These are phyloP conservation scores for Globisporangium emineosum DNA, from an alignment of 352 stramenopile genomes.

Conservation along the genomic window DNA sequence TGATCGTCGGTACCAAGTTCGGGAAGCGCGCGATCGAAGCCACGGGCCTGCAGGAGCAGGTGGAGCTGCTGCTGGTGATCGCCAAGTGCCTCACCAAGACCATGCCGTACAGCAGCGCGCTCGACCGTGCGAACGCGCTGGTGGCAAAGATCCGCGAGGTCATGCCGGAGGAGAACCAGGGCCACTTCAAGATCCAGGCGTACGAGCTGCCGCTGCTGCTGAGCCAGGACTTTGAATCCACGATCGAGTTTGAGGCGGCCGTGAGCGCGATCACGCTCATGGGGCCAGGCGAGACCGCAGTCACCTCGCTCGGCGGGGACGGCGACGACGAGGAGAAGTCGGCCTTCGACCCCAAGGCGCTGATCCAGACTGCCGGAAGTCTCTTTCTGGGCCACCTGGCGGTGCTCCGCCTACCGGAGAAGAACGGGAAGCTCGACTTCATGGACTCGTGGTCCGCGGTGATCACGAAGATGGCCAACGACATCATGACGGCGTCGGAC, in stretches of 20 bases:
- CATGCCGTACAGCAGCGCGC: constrained; percentile 41
- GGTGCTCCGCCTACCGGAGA: constrained; percentile 43
- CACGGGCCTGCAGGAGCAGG: constrained; percentile 41
- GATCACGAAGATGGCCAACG: constrained; percentile 55
- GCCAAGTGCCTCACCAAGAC: constrained; percentile 48
- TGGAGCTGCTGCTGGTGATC: constrained; percentile 58
- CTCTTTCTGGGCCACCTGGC: constrained; percentile 61
- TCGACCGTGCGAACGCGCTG: constrained; percentile 33
- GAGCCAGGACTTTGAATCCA: constrained; percentile 24
- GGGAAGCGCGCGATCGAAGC: constrained; percentile 58
- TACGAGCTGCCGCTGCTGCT: constrained; percentile 30
- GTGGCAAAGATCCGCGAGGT: constrained; percentile 39
- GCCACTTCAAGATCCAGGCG: constrained; percentile 50
- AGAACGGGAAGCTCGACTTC: constrained; percentile 62
- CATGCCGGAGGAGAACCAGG: constrained; percentile 46
- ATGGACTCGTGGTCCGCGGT: constrained; percentile 71
- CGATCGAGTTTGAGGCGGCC: constrained; percentile 21
- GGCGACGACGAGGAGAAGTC: constrained; percentile 29
- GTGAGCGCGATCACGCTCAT: constrained; percentile 70
- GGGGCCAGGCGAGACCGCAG: constrained; percentile 47
- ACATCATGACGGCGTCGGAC: constrained; percentile 54
- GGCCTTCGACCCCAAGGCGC: constrained; percentile 30
- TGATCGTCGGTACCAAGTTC: constrained; percentile 54
- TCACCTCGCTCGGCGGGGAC: constrained; percentile 26
- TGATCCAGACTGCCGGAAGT: constrained; percentile 45